phyloP scores from a whole-genome alignment of 1,284 basidiomycete species.

The Malassezia equina region DNA sequence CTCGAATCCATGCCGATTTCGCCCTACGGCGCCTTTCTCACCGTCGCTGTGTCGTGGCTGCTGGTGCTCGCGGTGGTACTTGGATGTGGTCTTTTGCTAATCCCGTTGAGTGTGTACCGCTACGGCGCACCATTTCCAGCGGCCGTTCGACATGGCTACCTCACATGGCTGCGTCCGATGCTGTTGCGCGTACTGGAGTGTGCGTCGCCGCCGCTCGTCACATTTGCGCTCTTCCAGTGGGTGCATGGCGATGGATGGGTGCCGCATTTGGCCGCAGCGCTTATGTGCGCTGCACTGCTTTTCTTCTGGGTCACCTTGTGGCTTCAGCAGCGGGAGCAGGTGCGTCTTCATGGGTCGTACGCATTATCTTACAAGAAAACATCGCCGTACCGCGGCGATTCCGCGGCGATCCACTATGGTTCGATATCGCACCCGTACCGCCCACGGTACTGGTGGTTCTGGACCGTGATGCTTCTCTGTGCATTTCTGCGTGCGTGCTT shows the following conservation, averaged over 20 bases:
- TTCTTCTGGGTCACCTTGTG: slow-evolving; percentile 22
- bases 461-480: slow-evolving; percentile 27
- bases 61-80: slow-evolving; percentile 32
- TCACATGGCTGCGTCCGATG: background rate
- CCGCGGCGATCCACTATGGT: slow-evolving; percentile 24
- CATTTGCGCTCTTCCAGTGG: slow-evolving; percentile 45
- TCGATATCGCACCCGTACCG: slow-evolving; percentile 33
- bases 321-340: slow-evolving; percentile 10
- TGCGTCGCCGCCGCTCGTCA: slow-evolving; percentile 18
- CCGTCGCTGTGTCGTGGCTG: slow-evolving; percentile 34
- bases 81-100: slow-evolving; percentile 14
- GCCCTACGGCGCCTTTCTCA: slow-evolving; percentile 37
- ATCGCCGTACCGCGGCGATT: slow-evolving; percentile 16
- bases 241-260: slow-evolving; percentile 36
- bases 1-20: slow-evolving; percentile 33
- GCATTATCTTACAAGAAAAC: slow-evolving; percentile 28
- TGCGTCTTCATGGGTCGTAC: slow-evolving; percentile 13
- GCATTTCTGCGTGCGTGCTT: slow-evolving; percentile 36
- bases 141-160: background rate
- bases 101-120: slow-evolving; percentile 17
- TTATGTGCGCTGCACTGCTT: slow-evolving; percentile 26
- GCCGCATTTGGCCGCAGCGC: slow-evolving; percentile 33
- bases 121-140: background rate
- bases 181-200: background rate
- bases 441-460: slow-evolving; percentile 37